phyloP scores from a whole-genome alignment of 257 asterid species.

The Solanum ossicruentum region DNA sequence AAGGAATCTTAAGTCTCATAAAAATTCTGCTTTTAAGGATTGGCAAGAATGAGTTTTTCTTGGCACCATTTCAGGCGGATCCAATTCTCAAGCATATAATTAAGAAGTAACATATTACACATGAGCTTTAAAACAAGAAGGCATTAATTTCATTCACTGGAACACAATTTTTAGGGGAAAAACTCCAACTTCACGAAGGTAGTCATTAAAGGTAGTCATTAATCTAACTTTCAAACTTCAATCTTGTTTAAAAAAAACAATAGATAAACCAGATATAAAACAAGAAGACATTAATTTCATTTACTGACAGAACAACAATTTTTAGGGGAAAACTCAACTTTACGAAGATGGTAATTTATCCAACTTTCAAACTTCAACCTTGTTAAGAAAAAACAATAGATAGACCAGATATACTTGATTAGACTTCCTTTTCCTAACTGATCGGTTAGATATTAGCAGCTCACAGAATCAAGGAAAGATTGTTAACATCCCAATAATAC shows the following conservation, averaged over 20 bases:
- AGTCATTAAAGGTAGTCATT: no score
- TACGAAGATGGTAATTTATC: not conserved
- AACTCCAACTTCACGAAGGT: no score
- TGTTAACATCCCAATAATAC: not conserved
- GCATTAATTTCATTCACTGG: not conserved
- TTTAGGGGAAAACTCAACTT: not conserved
- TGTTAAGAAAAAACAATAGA: not conserved
- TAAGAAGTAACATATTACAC: not conserved
- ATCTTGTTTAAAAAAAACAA: no score
- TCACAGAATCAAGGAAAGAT: not conserved
- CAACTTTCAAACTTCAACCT: not conserved
- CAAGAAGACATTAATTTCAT: not conserved
- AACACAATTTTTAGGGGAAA: not conserved
- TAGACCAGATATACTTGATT: not conserved
- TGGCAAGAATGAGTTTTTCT: not conserved
- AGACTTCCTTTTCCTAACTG: not conserved
- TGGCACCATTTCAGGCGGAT: not conserved
- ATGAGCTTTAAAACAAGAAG: not conserved
- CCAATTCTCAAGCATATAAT: not conserved
- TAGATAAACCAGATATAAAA: not conserved
- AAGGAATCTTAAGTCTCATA: not conserved
- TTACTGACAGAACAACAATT: not conserved
- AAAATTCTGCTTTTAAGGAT: not conserved
- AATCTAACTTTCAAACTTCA: no score
- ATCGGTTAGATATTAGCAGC: not conserved